These are phyloP conservation scores for Penicillium bialowiezense DNA, from an alignment of 495 filamentous ascomycete genomes.

Conservation along the genomic window DNA sequence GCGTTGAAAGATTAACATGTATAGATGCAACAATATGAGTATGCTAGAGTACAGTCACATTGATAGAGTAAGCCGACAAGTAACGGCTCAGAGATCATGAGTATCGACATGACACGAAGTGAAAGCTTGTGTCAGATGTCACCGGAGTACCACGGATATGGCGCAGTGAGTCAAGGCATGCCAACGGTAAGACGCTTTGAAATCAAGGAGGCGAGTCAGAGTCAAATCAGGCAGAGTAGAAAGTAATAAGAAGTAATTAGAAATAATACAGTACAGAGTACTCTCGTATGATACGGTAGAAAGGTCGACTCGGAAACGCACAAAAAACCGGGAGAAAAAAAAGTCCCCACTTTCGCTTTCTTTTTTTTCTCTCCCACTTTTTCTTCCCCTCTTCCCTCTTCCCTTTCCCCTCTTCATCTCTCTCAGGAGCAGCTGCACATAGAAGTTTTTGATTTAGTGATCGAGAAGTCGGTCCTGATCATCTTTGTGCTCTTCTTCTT, in stretches of 20 bases:
- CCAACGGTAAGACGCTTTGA: not conserved
- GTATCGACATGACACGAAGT: not conserved
- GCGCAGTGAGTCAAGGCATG: not conserved
- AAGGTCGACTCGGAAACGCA: conserved; percentile 13
- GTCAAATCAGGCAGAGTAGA: not conserved
- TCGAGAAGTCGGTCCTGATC: conserved; percentile 49
- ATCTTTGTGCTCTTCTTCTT: conserved; percentile 40
- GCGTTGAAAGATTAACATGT: too few relatives aligned
- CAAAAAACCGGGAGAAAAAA: conserved; percentile 29
- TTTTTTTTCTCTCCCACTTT: conserved; percentile 36
- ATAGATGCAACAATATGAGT: too few relatives aligned
- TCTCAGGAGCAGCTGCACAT: conserved; percentile 45
- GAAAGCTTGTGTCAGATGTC: not conserved
- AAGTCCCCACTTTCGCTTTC: conserved; percentile 37
- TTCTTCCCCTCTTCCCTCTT: conserved; percentile 20
- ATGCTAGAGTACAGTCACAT: not conserved
- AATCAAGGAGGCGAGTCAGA: conserved; percentile 3
- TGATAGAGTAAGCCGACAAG: too few relatives aligned
- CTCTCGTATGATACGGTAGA: too few relatives aligned
- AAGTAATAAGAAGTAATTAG: too few relatives aligned
- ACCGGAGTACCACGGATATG: conserved; percentile 3
- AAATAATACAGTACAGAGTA: not conserved
- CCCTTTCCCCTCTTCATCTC: conserved; percentile 28
- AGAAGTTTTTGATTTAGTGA: conserved; percentile 42
- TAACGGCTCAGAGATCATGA: conserved; percentile 10